Percentiles rank a stretch among this genome's conserved stretches.
Conservation (phyloP, 805 yeast genomes). For the Candida schatavii region DNA sequence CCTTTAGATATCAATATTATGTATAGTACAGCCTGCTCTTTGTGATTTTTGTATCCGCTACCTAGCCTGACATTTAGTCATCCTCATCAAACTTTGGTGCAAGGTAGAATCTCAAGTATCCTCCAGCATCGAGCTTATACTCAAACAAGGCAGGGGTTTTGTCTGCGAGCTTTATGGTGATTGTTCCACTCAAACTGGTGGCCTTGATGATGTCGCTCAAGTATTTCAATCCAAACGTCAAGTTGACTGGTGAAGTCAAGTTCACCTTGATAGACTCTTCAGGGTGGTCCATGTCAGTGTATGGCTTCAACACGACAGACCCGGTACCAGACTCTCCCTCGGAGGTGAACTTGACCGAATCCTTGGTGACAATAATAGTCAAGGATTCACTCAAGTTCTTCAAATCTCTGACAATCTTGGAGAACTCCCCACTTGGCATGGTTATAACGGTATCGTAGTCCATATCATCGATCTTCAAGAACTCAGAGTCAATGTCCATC, state of each 20-base stretch:
- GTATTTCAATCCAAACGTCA: conserved; percentile 90
- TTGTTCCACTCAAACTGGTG: conserved; percentile 68
- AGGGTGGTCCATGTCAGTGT: conserved; percentile 75
- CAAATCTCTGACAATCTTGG: conserved; percentile 86
- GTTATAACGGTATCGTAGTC: conserved; percentile 83
- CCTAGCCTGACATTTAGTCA: conserved; percentile 40
- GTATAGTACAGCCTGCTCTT: too few relatives aligned
- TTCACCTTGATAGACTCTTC: conserved; percentile 73
- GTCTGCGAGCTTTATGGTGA: conserved; percentile 82
- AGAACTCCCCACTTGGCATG: conserved; percentile 85
- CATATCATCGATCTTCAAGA: conserved; percentile 89
- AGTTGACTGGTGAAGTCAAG: conserved; percentile 80
- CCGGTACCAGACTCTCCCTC: conserved; percentile 94
- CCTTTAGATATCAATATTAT: too few relatives aligned
- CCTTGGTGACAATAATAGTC: conserved; percentile 83
- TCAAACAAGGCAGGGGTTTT: conserved; percentile 94
- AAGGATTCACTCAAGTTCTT: conserved; percentile 83
- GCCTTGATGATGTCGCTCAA: conserved; percentile 91
- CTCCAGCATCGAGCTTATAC: conserved; percentile 79
- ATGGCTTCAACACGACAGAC: conserved; percentile 79
- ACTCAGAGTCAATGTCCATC: conserved; percentile 96
- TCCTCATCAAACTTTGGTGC: conserved; percentile 98
- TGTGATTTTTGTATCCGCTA: too few relatives aligned
- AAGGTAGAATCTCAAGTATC: conserved; percentile 89
- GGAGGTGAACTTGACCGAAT: conserved; percentile 82